phyloP scores from a whole-genome alignment of 805 yeast genomes.

The Starmerella stellata region DNA sequence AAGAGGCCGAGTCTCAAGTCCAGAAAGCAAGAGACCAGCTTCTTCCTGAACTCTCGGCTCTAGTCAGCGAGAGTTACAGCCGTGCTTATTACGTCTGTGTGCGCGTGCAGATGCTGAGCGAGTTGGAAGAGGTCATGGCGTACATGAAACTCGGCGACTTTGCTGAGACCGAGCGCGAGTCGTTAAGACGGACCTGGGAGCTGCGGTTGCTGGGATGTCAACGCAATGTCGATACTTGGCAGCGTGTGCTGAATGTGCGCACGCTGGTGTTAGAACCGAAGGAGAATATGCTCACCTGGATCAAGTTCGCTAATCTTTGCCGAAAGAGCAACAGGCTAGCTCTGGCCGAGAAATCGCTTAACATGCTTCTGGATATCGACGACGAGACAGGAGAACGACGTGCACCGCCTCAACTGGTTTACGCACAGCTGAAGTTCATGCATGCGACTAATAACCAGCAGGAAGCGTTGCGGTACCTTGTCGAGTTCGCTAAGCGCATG shows the following conservation, averaged over 20 bases:
- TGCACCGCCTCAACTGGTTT: constrained; percentile 93
- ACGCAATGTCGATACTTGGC: constrained; percentile 98
- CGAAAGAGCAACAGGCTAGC: constrained; percentile 85
- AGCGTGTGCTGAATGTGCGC: constrained; percentile 78
- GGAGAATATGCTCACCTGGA: constrained; percentile 96
- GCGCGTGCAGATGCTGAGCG: constrained; percentile 92
- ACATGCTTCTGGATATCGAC: constrained; percentile 31
- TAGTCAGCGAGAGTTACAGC: constrained; percentile 87
- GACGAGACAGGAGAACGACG: constrained; percentile 31
- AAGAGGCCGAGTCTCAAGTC: constrained; percentile 62
- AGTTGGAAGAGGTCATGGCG: constrained; percentile 80
- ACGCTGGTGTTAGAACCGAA: constrained; percentile 87
- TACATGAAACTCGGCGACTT: constrained; percentile 73
- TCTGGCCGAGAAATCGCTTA: constrained; percentile 79
- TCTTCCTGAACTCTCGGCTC: constrained; percentile 82
- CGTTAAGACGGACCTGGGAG: constrained; percentile 84
- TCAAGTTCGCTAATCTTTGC: constrained; percentile 89
- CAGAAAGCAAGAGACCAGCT: constrained; percentile 70
- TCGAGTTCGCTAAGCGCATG: constrained; percentile 80
- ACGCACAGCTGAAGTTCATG: constrained; percentile 89
- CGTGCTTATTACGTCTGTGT: constrained; percentile 95
- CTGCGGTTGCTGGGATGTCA: constrained; percentile 84
- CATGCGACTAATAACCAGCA: constrained; percentile 87
- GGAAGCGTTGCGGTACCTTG: constrained; percentile 70
- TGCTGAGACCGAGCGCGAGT: constrained; percentile 50